Percentiles rank a stretch among this genome's conserved stretches.
phyloP scores from a whole-genome alignment of 352 stramenopile genomes.

The Elongisporangium prolatum region DNA sequence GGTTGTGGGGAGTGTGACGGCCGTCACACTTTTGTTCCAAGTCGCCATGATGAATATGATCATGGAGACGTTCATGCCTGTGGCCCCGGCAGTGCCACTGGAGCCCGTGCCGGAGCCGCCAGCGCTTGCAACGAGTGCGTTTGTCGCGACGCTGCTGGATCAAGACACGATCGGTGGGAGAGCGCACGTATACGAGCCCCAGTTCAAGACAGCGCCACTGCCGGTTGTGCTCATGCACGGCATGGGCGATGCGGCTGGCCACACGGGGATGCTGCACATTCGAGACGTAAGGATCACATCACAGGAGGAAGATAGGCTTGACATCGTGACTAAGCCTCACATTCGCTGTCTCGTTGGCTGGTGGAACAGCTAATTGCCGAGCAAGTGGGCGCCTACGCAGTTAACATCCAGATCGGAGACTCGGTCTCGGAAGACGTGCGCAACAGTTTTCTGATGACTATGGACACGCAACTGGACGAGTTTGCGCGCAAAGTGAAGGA shows the following conservation, averaged over 20 bases:
- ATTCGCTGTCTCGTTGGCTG: not conserved
- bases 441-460: conserved; percentile 93
- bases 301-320: too few relatives aligned
- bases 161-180: not conserved
- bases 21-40: conserved; percentile 43
- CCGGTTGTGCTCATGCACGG: conserved; percentile 90
- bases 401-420: conserved; percentile 87
- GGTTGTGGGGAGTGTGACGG: conserved; percentile 26
- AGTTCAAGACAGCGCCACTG: conserved; percentile 10
- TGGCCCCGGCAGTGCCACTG: not conserved
- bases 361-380: conserved; percentile 47
- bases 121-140: not conserved
- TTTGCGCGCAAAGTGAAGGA: conserved; percentile 83
- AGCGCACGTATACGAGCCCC: conserved; percentile 25
- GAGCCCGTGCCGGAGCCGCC: not conserved
- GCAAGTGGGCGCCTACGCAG: conserved; percentile 79
- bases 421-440: conserved; percentile 80
- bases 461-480: conserved; percentile 87
- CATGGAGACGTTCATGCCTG: conserved; percentile 21
- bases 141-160: not conserved
- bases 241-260: conserved; percentile 93
- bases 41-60: conserved; percentile 39
- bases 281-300: conserved; percentile 45
- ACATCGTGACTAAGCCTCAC: not conserved
- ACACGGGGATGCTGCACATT: conserved; percentile 86